Evolutionary conservation across 495 filamentous ascomycete genomes (phyloP).

Genomic region (Penicillium lividum): DNA sequence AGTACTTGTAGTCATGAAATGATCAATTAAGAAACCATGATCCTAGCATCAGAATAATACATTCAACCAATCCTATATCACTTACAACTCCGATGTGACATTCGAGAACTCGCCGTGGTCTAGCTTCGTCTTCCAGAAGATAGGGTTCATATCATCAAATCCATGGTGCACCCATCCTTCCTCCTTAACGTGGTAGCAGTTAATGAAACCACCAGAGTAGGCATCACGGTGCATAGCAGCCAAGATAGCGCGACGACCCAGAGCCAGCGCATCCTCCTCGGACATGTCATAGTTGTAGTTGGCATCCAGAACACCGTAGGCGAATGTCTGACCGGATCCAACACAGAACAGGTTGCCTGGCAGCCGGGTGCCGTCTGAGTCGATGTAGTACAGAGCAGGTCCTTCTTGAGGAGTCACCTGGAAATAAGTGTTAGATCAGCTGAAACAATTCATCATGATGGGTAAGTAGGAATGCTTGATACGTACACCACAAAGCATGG

Average conservation of each 20-base stretch:
- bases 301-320: slow-evolving; percentile 95
- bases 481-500: slow-evolving; percentile 93
- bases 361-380: slow-evolving; percentile 92
- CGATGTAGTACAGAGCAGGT: slow-evolving; percentile 97
- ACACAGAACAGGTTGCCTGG: slow-evolving; percentile 97
- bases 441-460: not conserved
- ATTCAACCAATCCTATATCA: slow-evolving; percentile 15
- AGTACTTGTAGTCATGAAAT: not conserved
- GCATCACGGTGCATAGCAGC: slow-evolving; percentile 98
- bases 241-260: slow-evolving; percentile 87
- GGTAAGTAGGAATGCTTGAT: not conserved
- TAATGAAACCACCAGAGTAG: slow-evolving; percentile 97
- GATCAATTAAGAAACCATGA: slow-evolving; percentile 5
- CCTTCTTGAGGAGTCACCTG: slow-evolving; percentile 84
- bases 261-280: slow-evolving; percentile 82
- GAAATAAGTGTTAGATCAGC: not conserved
- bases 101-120: slow-evolving; percentile 98
- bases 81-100: slow-evolving; percentile 75
- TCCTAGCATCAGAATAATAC: slow-evolving; percentile 26
- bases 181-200: slow-evolving; percentile 98
- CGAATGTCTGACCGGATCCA: slow-evolving; percentile 96
- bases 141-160: slow-evolving; percentile 91
- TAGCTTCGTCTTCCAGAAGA: slow-evolving; percentile 99
- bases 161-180: slow-evolving; percentile 98
- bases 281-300: slow-evolving; percentile 88